Evolutionary conservation across 2,329 filamentous ascomycete species (phyloP).

Genomic region (Stagonosporopsis tanaceti): DNA sequence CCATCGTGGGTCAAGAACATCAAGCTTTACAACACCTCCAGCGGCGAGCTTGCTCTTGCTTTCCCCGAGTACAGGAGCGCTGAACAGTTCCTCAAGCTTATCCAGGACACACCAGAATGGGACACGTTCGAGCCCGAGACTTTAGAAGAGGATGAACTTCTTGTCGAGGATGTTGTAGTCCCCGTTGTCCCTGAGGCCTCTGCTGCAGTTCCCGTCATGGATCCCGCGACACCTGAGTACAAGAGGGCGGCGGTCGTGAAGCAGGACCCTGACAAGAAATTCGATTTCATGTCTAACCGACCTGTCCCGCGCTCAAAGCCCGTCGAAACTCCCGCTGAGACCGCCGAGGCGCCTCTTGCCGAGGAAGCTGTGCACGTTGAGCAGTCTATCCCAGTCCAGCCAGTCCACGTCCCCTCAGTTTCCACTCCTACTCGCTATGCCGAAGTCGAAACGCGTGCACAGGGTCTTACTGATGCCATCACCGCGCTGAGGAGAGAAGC

Average conservation of each 20-base stretch:
- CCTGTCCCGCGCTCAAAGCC: slow-evolving; percentile 41
- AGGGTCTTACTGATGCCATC: slow-evolving; percentile 24
- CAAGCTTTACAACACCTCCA: slow-evolving; percentile 31
- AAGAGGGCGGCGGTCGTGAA: slow-evolving; percentile 40
- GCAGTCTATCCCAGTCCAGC: slow-evolving; percentile 10
- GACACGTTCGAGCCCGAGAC: slow-evolving; percentile 13
- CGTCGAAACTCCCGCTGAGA: slow-evolving; percentile 12
- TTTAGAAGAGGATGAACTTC: slow-evolving; percentile 26
- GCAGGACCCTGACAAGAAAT: slow-evolving; percentile 39
- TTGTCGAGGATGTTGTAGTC: slow-evolving; percentile 32
- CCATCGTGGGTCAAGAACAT: slow-evolving; percentile 42
- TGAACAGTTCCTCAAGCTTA: slow-evolving; percentile 32
- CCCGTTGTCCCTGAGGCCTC: slow-evolving; percentile 18
- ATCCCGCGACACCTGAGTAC: slow-evolving; percentile 36
- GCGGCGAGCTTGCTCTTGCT: slow-evolving; percentile 32
- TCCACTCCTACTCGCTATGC: slow-evolving; percentile 19
- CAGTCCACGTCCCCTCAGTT: slow-evolving; percentile 10
- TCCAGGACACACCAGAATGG: slow-evolving; percentile 33
- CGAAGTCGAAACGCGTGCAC: slow-evolving; percentile 27
- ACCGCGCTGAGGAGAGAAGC: slow-evolving; percentile 24
- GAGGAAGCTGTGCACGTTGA: slow-evolving; percentile 46
- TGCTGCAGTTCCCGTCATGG: slow-evolving; percentile 32
- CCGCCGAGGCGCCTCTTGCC: slow-evolving; percentile 51
- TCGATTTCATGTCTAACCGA: slow-evolving; percentile 50
- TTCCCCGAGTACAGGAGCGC: slow-evolving; percentile 32